Conservation (phyloP, 2,329 filamentous ascomycete species). For the Aspergillus novofumigatus region DNA sequence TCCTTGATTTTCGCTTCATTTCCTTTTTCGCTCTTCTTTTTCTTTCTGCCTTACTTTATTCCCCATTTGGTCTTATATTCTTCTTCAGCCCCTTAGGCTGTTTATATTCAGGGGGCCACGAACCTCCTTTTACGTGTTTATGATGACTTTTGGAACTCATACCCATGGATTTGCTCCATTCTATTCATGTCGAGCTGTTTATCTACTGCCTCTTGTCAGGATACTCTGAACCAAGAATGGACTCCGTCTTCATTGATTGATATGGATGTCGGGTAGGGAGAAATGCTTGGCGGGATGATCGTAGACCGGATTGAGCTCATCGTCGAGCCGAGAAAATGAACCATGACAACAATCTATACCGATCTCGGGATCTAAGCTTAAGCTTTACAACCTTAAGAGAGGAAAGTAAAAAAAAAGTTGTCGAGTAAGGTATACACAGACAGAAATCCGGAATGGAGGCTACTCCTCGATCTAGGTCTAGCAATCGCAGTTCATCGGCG, state of each 20-base stretch:
- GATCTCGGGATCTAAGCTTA: background rate
- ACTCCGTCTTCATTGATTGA: background rate
- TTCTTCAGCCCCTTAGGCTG: constrained; percentile 4
- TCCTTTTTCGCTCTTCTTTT: background rate
- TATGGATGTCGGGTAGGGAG: too few species aligned
- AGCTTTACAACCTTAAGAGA: background rate
- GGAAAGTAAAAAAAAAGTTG: background rate
- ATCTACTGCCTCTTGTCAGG: background rate
- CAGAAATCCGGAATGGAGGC: background rate
- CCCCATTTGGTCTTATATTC: constrained; percentile 4
- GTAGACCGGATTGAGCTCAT: background rate
- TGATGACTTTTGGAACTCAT: constrained; percentile 17
- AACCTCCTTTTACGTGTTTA: constrained; percentile 16
- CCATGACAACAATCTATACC: background rate
- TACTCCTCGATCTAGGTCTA: background rate
- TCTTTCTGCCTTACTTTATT: constrained; percentile 5
- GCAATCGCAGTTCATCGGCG: constrained; percentile 2
- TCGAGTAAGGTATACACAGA: background rate
- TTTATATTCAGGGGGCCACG: background rate
- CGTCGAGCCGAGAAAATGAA: background rate
- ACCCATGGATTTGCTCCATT: constrained; percentile 14
- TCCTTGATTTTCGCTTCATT: background rate
- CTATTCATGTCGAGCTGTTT: constrained; percentile 7
- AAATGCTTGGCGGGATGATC: background rate
- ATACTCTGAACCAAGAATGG: background rate